Conservation (phyloP, 768 basidiomycete genomes). For the Sarcomyxa edulis region DNA sequence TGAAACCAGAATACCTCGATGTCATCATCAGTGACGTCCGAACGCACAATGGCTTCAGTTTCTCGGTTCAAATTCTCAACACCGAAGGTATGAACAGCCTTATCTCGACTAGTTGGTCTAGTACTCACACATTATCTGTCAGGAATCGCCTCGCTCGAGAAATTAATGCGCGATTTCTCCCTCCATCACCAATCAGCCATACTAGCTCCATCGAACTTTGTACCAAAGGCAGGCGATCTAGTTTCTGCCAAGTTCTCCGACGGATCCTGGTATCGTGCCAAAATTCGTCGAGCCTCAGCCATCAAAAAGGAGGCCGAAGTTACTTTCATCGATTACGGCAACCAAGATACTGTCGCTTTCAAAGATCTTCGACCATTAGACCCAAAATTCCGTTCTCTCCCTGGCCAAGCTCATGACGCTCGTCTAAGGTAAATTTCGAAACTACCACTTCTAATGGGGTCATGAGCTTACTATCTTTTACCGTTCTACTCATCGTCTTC, state of each 20-base stretch:
- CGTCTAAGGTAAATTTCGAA: constrained; percentile 62
- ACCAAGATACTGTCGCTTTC: constrained; percentile 85
- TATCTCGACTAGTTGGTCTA: not conserved
- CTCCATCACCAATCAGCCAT: constrained; percentile 71
- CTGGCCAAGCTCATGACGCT: constrained; percentile 93
- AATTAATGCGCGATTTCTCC: constrained; percentile 92
- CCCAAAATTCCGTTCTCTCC: constrained; percentile 80
- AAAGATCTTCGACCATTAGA: constrained; percentile 86
- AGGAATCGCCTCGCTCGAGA: constrained; percentile 91
- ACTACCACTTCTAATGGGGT: not conserved
- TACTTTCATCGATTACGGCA: constrained; percentile 93
- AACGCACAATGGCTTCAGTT: constrained; percentile 64
- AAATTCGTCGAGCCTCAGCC: constrained; percentile 79
- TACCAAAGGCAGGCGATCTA: constrained; percentile 80
- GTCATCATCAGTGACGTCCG: constrained; percentile 89
- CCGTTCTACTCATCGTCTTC: constrained; percentile 4
- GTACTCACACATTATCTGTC: constrained; percentile 1
- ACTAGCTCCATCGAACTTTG: constrained; percentile 58
- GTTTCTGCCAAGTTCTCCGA: constrained; percentile 95
- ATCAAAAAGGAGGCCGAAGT: constrained; percentile 93
- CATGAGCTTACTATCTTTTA: not conserved
- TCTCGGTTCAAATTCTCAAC: constrained; percentile 92
- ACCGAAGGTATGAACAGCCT: constrained; percentile 70
- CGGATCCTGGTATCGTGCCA: constrained; percentile 94
- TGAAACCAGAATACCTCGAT: constrained; percentile 86